These are phyloP conservation scores for Lathyrus sativus DNA, from an alignment of 306 rosid species.

Conservation along the genomic window DNA sequence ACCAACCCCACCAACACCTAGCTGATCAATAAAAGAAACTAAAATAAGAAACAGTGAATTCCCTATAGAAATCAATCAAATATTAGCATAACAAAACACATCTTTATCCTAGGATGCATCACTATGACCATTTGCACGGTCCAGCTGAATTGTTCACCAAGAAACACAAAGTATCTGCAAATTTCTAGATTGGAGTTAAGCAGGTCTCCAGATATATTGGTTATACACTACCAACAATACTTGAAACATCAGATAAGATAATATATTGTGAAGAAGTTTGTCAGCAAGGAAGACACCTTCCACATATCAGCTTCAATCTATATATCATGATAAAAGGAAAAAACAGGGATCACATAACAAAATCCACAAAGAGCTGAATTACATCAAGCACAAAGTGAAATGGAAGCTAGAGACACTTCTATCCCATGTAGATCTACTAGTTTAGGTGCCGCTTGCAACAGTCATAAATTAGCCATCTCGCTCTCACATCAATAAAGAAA, in stretches of 20 bases:
- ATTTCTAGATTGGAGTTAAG: slow-evolving; percentile 1
- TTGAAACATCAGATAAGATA: slow-evolving; percentile 2
- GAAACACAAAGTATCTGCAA: background rate
- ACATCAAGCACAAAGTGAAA: background rate
- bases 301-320: slow-evolving; percentile 8
- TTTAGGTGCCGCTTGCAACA: slow-evolving; percentile 1
- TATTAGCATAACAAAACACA: slow-evolving; percentile 1
- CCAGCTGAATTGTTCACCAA: slow-evolving; percentile 11
- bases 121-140: slow-evolving; percentile 5
- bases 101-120: slow-evolving; percentile 2
- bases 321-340: slow-evolving; percentile 10
- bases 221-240: background rate
- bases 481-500: slow-evolving; percentile 6
- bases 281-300: slow-evolving; percentile 5
- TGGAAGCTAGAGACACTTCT: slow-evolving; percentile 18
- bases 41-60: slow-evolving; percentile 39
- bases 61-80: slow-evolving; percentile 21
- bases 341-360: slow-evolving; percentile 20
- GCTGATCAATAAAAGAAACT: slow-evolving; percentile 57
- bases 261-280: background rate
- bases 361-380: slow-evolving; percentile 18
- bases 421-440: slow-evolving; percentile 3
- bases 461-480: slow-evolving; percentile 13
- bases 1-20: slow-evolving; percentile 88
- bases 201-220: background rate